Evolutionary conservation across 1,139 yeast genomes (phyloP), one percentile per base, ranked within the genome.

Genomic region (Yamadazyma songkhlaensis): DNA sequence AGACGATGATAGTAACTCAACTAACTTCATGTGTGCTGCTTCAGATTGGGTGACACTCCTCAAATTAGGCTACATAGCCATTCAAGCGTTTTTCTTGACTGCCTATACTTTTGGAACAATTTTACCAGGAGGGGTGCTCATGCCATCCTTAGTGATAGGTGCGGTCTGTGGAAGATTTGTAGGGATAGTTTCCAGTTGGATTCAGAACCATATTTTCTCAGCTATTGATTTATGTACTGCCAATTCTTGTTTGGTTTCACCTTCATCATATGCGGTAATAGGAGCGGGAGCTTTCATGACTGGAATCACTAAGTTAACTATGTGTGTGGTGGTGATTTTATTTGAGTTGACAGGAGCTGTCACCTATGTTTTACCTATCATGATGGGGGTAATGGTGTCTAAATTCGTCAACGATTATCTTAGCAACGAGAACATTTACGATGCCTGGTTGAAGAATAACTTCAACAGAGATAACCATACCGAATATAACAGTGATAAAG

Each of bases 61-160:
- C 51, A 60, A 68, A 52, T 43, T 85, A 10, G 32, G 64, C 0
- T 65, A 71, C 30, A 73, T 81, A 6, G 62, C 75, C 1, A 32
- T 74, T 0, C 72, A 74, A 41, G 89, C 87, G 1, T 69, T 80
- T 40, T 38, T 68, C 2, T 57, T 80, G 25, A 77, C 83, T 1
- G 62, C 73, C 20, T 55, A 78, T 21, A 77, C 84, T 0, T 77
- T 77, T 55, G 88, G 87, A 1, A 57, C 79, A 37, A 79, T 78
- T 48, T 62, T 81, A 3, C 87, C 88, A 0, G 75, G 82, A 33
- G 88, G 88, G 11, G 77, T 81, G 11, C 78, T 81, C 47, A 82
- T 81, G 9, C 88, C 88, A 1, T 75, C 84, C 1, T 77, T 81
- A 81, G 83, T 79, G 1, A 67, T 74, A 34, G 88, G 88, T 8